Conservation (phyloP, 129 eudicot genomes). For the Dittrichia graveolens region DNA sequence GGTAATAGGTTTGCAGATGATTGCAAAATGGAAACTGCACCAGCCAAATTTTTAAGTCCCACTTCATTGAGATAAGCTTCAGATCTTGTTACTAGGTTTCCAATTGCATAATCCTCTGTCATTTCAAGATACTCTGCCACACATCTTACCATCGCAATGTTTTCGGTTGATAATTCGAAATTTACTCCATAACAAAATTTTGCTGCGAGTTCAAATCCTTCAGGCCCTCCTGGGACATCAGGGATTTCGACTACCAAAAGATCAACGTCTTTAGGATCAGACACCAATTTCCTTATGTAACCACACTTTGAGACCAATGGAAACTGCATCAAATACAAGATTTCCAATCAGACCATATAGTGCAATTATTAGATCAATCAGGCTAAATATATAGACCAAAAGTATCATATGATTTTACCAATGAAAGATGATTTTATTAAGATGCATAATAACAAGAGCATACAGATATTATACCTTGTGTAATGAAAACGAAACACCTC, state of each 20-base stretch:
- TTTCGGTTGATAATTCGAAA: conserved; percentile 70
- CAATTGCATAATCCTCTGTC: conserved; percentile 87
- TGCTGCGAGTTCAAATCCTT: conserved; percentile 89
- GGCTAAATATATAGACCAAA: too few species aligned
- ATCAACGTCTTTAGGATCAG: conserved; percentile 46
- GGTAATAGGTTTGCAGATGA: conserved; percentile 59
- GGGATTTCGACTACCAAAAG: conserved; percentile 53
- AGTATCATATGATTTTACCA: too few species aligned
- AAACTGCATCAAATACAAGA: conserved; percentile 49
- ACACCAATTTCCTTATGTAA: conserved; percentile 57
- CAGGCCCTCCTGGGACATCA: conserved; percentile 82
- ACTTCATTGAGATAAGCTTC: conserved; percentile 80
- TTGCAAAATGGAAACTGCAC: conserved; percentile 66
- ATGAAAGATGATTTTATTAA: too few species aligned
- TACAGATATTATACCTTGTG: conserved; percentile 66
- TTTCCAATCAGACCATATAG: neutral
- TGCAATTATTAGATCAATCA: neutral
- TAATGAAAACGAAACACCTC: conserved; percentile 76
- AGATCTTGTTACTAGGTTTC: conserved; percentile 68
- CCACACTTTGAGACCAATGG: conserved; percentile 92
- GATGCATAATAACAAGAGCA: neutral
- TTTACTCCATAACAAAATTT: conserved; percentile 93
- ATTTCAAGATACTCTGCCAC: conserved; percentile 89
- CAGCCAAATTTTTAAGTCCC: conserved; percentile 59
- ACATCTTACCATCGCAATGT: conserved; percentile 83